Conservation (phyloP, 2,329 filamentous ascomycete genomes). For the Fusarium circinatum region DNA sequence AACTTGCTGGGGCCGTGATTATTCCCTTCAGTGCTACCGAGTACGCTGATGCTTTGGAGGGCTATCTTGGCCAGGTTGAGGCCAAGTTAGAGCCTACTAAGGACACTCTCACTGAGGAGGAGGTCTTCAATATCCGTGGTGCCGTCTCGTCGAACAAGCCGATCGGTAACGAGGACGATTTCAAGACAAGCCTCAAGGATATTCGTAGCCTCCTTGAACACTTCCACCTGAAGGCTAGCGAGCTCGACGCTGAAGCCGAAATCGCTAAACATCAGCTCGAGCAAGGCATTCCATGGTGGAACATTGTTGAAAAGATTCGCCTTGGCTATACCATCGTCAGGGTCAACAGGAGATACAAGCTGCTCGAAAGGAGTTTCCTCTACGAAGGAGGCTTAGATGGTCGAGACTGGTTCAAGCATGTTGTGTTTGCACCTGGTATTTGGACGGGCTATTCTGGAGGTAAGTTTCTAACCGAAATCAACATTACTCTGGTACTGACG, state of each 20-base stretch:
- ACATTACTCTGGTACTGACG: background rate
- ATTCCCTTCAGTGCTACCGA: conserved; percentile 72
- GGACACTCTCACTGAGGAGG: conserved; percentile 41
- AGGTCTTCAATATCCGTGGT: conserved; percentile 46
- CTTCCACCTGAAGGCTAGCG: conserved; percentile 53
- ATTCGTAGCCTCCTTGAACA: conserved; percentile 52
- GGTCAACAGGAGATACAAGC: conserved; percentile 85
- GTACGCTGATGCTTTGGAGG: conserved; percentile 67
- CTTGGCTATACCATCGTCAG: conserved; percentile 71
- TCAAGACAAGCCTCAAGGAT: conserved; percentile 52
- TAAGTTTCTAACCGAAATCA: conserved; percentile 49
- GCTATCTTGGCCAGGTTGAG: conserved; percentile 64
- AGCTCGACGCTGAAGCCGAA: conserved; percentile 59
- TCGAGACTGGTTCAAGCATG: conserved; percentile 91
- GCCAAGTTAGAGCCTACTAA: conserved; percentile 54
- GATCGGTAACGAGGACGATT: conserved; percentile 52
- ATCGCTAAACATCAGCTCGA: conserved; percentile 56
- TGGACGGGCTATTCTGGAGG: conserved; percentile 92
- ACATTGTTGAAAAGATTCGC: conserved; percentile 73
- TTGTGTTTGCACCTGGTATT: conserved; percentile 89
- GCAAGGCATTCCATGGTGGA: conserved; percentile 79
- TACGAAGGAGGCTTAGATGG: conserved; percentile 80
- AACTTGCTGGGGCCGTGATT: conserved; percentile 69
- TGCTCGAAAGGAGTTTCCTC: conserved; percentile 82
- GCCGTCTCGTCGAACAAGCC: conserved; percentile 34